Conservation (phyloP, 176 grass and related monocot genomes). For the Dactylis glomerata region DNA sequence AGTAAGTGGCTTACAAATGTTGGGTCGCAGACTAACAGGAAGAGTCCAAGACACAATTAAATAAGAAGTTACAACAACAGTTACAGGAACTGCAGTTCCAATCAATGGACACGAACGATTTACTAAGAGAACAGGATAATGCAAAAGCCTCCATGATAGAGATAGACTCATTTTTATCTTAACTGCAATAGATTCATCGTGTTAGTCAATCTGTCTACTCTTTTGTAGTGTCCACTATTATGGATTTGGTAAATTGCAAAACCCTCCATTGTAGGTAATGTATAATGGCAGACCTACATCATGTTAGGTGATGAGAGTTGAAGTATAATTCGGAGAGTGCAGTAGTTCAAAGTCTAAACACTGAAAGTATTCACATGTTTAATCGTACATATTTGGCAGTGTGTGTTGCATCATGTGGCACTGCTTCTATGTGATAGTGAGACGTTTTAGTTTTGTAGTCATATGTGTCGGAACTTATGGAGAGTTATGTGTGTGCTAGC, state of each 20-base stretch:
- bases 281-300: neutral
- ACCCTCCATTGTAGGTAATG: neutral
- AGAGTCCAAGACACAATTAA: slow-evolving; percentile 80
- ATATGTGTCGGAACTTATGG: too few relatives aligned
- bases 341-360: neutral
- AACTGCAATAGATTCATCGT: slow-evolving; percentile 11
- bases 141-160: slow-evolving; percentile 39
- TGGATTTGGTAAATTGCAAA: slow-evolving; percentile 10
- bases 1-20: slow-evolving; percentile 20
- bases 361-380: too few relatives aligned
- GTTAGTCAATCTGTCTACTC: neutral
- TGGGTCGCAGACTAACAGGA: slow-evolving; percentile 69
- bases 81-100: slow-evolving; percentile 70
- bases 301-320: slow-evolving; percentile 5
- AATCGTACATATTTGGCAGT: too few relatives aligned
- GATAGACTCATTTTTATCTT: slow-evolving; percentile 16
- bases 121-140: slow-evolving; percentile 66
- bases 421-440: too few relatives aligned
- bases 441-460: too few relatives aligned
- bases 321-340: neutral
- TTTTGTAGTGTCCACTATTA: too few relatives aligned
- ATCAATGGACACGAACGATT: slow-evolving; percentile 62
- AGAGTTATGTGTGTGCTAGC: too few relatives aligned
- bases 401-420: too few relatives aligned
- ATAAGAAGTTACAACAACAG: slow-evolving; percentile 69